Conservation (phyloP, 179 eudicot species). For the Spergularia azorica region DNA sequence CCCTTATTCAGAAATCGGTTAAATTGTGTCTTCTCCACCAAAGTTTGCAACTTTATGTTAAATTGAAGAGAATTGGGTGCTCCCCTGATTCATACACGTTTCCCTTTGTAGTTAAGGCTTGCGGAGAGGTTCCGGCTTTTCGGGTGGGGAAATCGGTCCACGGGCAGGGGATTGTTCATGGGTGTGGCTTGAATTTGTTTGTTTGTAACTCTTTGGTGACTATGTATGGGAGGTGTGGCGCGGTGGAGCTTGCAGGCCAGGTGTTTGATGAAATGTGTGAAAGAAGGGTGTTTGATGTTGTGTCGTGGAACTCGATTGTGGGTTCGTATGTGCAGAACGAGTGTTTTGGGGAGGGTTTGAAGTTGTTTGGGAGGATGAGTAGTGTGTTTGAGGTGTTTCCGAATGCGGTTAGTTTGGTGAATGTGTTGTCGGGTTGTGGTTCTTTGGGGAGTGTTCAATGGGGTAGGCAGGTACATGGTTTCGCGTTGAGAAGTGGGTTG, state of each 20-base stretch:
- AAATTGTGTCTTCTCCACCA: constrained; percentile 13
- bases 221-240: constrained; percentile 62
- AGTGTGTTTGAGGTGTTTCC: constrained; percentile 29
- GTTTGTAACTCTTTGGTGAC: constrained; percentile 54
- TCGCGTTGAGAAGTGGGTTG: constrained; percentile 43
- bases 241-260: constrained; percentile 38
- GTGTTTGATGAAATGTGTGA: constrained; percentile 59
- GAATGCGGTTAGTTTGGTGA: constrained; percentile 64
- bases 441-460: constrained; percentile 23
- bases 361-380: constrained; percentile 48
- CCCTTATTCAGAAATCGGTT: constrained; percentile 43
- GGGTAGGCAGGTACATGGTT: constrained; percentile 61
- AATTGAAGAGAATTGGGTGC: constrained; percentile 28
- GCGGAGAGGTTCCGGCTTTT: constrained; percentile 41
- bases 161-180: constrained; percentile 32
- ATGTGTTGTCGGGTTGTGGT: constrained; percentile 65
- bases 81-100: constrained; percentile 59
- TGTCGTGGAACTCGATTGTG: constrained; percentile 74
- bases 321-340: constrained; percentile 55
- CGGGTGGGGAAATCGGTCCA: constrained; percentile 43
- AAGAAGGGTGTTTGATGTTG: constrained; percentile 45
- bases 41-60: constrained; percentile 16
- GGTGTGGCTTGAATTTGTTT: constrained; percentile 53
- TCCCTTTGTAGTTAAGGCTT: constrained; percentile 65
- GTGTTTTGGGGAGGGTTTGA: constrained; percentile 33